Evolutionary conservation across 108 stramenopile species (phyloP).

Genomic region (Nannochloropsis gaditana): DNA sequence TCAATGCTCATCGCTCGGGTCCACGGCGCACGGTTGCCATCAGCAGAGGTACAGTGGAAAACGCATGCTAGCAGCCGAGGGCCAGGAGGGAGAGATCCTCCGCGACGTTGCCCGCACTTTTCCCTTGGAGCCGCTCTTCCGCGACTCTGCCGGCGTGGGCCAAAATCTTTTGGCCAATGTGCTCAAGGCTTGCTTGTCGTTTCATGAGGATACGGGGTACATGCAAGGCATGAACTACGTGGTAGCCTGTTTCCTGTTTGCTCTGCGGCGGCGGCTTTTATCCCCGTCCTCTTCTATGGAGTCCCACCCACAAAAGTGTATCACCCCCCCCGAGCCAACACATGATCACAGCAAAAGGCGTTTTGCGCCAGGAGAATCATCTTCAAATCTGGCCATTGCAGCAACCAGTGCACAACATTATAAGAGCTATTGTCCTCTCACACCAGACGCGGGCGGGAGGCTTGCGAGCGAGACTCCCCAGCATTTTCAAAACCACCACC

Average conservation of each 20-base stretch:
- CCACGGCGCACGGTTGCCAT: neutral
- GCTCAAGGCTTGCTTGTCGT: slow-evolving; percentile 37
- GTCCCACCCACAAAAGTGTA: neutral
- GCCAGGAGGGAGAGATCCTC: slow-evolving; percentile 1
- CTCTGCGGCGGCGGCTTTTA: neutral
- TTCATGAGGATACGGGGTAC: slow-evolving; percentile 37
- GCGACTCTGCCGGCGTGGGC: slow-evolving; percentile 29
- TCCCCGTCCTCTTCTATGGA: neutral
- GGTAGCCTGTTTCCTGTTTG: neutral
- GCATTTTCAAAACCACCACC: neutral
- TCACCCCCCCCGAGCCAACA: too few relatives aligned
- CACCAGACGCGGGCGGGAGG: neutral
- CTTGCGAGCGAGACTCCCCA: neutral
- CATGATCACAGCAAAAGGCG: too few relatives aligned
- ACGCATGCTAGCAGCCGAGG: neutral
- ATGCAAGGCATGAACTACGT: slow-evolving; percentile 40
- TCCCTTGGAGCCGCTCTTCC: slow-evolving; percentile 38
- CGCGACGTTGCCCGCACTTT: slow-evolving; percentile 44
- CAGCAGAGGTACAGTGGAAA: slow-evolving; percentile 2
- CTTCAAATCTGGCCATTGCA: too few relatives aligned
- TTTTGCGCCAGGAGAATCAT: too few relatives aligned
- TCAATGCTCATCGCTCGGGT: neutral
- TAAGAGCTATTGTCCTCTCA: neutral
- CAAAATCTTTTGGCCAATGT: slow-evolving; percentile 47
- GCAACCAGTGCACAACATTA: too few relatives aligned